These are phyloP conservation scores for Deuterostichococcus epilithicus DNA, from an alignment of 139 green algal genomes.

Conservation along the genomic window DNA sequence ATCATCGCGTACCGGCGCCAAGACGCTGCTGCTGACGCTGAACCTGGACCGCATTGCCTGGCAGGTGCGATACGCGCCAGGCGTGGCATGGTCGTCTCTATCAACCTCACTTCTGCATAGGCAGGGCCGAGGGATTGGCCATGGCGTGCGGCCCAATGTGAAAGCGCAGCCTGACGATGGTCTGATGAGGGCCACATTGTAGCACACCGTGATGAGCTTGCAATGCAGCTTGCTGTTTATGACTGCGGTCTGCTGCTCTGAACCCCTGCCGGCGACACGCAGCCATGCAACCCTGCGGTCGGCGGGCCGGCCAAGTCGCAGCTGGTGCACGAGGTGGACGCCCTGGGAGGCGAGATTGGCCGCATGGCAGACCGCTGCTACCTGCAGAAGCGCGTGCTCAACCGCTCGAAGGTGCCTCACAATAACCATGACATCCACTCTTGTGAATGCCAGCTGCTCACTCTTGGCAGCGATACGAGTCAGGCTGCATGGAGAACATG, in stretches of 20 bases:
- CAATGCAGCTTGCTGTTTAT: neutral
- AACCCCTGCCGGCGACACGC: too few relatives aligned
- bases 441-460: neutral
- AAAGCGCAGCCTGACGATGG: neutral
- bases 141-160: too few relatives aligned
- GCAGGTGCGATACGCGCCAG: conserved; percentile 53
- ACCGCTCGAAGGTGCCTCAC: conserved; percentile 72
- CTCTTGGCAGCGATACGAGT: neutral
- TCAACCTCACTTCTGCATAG: too few relatives aligned
- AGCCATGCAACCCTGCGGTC: conserved; percentile 84
- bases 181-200: too few relatives aligned
- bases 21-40: conserved; percentile 92
- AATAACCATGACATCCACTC: neutral
- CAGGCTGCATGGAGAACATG: too few relatives aligned
- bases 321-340: conserved; percentile 96
- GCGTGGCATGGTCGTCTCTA: too few relatives aligned
- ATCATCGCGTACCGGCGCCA: conserved; percentile 72
- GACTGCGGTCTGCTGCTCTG: too few relatives aligned
- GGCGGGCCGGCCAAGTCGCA: conserved; percentile 92
- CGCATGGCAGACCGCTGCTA: conserved; percentile 90
- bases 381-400: conserved; percentile 95
- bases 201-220: neutral
- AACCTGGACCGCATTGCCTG: conserved; percentile 95
- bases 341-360: conserved; percentile 92
- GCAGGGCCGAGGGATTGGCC: too few relatives aligned